Conservation (phyloP, 768 basidiomycete species). For the Rhodotorula toruloides region DNA sequence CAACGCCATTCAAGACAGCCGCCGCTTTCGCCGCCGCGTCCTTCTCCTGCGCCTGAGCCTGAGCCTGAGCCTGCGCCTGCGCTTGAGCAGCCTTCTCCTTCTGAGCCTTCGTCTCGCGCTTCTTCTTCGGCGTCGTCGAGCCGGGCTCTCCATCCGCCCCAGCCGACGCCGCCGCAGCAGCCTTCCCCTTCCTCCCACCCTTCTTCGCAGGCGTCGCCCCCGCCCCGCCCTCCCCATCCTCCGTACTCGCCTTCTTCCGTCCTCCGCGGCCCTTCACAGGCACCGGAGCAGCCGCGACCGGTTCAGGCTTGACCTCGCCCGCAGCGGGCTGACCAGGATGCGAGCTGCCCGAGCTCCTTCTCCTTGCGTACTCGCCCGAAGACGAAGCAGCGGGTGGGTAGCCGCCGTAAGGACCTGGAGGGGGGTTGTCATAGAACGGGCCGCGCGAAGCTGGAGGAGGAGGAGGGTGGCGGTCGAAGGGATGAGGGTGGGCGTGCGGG, state of each 20-base stretch:
- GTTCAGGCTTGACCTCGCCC: conserved; percentile 3
- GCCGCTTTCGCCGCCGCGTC: conserved; percentile 59
- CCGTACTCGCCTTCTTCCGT: conserved; percentile 38
- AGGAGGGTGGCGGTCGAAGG: not conserved
- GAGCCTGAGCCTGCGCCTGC: not conserved
- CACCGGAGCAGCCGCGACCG: not conserved
- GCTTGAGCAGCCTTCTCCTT: conserved; percentile 29
- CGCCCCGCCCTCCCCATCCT: conserved; percentile 4
- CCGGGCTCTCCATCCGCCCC: conserved; percentile 22
- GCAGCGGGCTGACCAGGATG: no score
- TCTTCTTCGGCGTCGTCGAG: conserved; percentile 32
- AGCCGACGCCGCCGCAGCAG: conserved; percentile 16
- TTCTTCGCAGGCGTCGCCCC: conserved; percentile 24
- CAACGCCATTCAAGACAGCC: conserved; percentile 45
- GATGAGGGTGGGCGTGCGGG: not conserved
- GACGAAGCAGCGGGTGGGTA: not conserved
- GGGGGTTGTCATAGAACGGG: conserved; percentile 25
- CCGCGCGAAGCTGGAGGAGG: not conserved
- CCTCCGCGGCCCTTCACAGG: conserved; percentile 21
- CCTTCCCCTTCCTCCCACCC: conserved; percentile 29
- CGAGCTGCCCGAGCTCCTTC: conserved; percentile 31
- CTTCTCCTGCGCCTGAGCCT: conserved; percentile 45
- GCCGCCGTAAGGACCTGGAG: conserved; percentile 12
- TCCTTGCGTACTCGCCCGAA: conserved; percentile 11
- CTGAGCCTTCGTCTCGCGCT: conserved; percentile 17